These are phyloP conservation scores for Mycosphaerella sp. DNA, from an alignment of 2,329 filamentous ascomycete species.

Conservation along the genomic window DNA sequence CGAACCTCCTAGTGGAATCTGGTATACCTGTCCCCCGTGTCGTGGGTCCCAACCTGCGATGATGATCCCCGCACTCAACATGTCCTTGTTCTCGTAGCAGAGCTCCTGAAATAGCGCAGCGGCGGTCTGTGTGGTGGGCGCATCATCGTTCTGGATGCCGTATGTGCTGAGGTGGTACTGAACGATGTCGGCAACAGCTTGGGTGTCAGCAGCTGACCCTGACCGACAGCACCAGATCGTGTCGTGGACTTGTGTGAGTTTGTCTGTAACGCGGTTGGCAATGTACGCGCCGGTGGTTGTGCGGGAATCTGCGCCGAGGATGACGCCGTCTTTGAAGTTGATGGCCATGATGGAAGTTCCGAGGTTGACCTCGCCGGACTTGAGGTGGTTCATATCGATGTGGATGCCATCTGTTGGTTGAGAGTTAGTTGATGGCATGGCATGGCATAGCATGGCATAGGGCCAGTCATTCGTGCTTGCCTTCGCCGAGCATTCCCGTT, in stretches of 20 bases:
- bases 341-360: conserved; percentile 99
- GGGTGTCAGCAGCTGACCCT: conserved; percentile 93
- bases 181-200: conserved; percentile 96
- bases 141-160: conserved; percentile 79
- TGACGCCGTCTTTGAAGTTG: conserved; percentile 97
- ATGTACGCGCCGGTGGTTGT: conserved; percentile 98
- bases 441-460: not conserved
- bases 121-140: conserved; percentile 89
- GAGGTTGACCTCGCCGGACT: conserved; percentile 97
- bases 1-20: conserved; percentile 90
- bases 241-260: conserved; percentile 96
- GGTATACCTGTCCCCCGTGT: conserved; percentile 95
- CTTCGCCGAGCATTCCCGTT: conserved; percentile 40
- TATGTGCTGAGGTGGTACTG: conserved; percentile 94
- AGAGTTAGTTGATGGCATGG: conserved; percentile 14
- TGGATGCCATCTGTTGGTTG: conserved; percentile 85
- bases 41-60: conserved; percentile 97
- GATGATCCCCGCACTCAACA: conserved; percentile 87
- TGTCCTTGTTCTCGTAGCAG: conserved; percentile 96
- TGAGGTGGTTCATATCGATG: conserved; percentile 96
- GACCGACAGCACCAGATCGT: conserved; percentile 99
- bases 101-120: conserved; percentile 96
- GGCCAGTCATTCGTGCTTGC: conserved; percentile 21
- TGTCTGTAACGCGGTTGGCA: conserved; percentile 98
- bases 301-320: conserved; percentile 93